Percentiles rank a stretch among this genome's conserved stretches.
Conservation (phyloP, 2,329 filamentous ascomycete species). For the Penicillium sp. region DNA sequence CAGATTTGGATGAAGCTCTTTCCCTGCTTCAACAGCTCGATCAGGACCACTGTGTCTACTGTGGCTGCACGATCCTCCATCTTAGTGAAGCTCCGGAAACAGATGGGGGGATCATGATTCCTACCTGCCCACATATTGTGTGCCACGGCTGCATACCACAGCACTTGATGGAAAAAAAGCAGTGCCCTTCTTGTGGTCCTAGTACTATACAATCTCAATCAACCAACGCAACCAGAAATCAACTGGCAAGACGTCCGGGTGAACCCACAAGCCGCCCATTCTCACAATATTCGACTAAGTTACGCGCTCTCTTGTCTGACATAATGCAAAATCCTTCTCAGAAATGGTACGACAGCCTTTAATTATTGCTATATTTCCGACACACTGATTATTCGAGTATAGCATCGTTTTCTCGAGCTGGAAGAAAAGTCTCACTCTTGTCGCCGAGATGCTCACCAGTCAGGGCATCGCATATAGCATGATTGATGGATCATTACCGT, state of each 20-base stretch:
- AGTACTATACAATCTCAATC: background rate
- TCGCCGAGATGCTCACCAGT: conserved; percentile 18
- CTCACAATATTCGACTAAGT: background rate
- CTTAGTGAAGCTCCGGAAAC: background rate
- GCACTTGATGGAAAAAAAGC: background rate
- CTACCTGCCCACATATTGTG: background rate
- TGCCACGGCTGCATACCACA: background rate
- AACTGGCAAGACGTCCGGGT: background rate
- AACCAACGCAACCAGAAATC: background rate
- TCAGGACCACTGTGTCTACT: conserved; percentile 24
- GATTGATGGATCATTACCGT: conserved; percentile 4
- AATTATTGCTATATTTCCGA: background rate
- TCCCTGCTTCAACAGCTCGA: conserved; percentile 9
- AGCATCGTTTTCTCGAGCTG: conserved; percentile 53
- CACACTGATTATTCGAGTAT: background rate
- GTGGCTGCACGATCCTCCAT: background rate
- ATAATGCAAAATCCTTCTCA: background rate
- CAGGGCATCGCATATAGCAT: background rate
- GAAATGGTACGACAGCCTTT: background rate
- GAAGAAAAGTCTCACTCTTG: conserved; percentile 46
- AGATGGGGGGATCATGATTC: background rate
- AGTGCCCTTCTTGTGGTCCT: background rate
- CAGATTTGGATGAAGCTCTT: conserved; percentile 22
- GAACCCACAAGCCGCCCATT: background rate
- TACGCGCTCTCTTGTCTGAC: background rate